Conservation (phyloP, 345 rosid species). For the Melaleuca quinquenervia region DNA sequence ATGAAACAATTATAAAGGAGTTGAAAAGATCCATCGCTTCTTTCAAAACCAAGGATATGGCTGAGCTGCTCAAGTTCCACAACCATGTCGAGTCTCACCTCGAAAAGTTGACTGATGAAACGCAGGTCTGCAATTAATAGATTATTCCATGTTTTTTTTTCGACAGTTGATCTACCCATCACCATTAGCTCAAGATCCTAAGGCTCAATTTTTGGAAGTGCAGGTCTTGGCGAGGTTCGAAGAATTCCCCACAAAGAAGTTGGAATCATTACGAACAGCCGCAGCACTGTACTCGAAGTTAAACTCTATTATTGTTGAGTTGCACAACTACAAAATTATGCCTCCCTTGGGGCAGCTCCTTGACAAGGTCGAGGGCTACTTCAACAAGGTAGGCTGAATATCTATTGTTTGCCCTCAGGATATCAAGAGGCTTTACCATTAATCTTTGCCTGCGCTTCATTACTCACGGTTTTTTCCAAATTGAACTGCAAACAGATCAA, state of each 20-base stretch:
- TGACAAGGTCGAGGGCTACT: slow-evolving; percentile 70
- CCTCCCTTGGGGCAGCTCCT: slow-evolving; percentile 60
- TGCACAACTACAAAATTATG: slow-evolving; percentile 53
- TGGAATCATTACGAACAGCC: slow-evolving; percentile 75
- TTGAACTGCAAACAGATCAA: slow-evolving; percentile 32
- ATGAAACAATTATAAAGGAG: slow-evolving; percentile 42
- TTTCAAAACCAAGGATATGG: slow-evolving; percentile 77
- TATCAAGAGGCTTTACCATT: neutral
- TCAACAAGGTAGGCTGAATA: slow-evolving; percentile 48
- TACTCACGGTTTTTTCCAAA: neutral
- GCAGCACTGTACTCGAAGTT: slow-evolving; percentile 52
- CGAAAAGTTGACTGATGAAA: slow-evolving; percentile 78
- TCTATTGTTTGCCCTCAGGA: neutral
- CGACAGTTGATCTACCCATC: neutral
- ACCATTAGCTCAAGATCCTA: neutral
- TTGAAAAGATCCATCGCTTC: slow-evolving; percentile 38
- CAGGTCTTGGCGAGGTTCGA: slow-evolving; percentile 88
- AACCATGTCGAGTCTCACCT: slow-evolving; percentile 66
- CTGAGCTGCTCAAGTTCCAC: slow-evolving; percentile 60
- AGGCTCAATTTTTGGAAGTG: neutral
- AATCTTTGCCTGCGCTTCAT: neutral
- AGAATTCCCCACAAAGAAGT: slow-evolving; percentile 80
- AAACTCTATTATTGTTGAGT: slow-evolving; percentile 34
- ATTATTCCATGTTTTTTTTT: neutral
- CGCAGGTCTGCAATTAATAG: slow-evolving; percentile 39